A percentile compares a stretch with the other conserved stretches of the same genome.
Conservation (phyloP, 352 stramenopile species). For the Pythium rishiriense region DNA sequence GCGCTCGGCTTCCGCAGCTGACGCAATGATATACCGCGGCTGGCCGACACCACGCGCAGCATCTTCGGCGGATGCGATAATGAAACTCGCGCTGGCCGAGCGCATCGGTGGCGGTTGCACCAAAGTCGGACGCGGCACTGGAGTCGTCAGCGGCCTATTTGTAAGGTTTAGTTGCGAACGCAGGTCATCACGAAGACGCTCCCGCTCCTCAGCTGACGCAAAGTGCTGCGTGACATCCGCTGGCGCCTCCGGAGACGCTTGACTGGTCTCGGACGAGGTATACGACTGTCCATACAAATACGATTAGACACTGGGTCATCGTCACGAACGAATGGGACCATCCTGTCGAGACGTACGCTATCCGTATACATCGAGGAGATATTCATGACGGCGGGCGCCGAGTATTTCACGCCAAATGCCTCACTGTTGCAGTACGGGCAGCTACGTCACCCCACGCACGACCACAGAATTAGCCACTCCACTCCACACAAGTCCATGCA, state of each 20-base stretch:
- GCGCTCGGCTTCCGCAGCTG: slow-evolving; percentile 50
- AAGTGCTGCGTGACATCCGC: slow-evolving; percentile 24
- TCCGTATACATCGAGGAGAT: slow-evolving; percentile 43
- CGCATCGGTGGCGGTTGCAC: not conserved
- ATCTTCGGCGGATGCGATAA: slow-evolving; percentile 29
- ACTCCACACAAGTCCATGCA: too few species aligned
- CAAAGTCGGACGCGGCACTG: slow-evolving; percentile 23
- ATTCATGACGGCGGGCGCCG: slow-evolving; percentile 43
- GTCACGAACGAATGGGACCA: too few species aligned
- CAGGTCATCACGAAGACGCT: slow-evolving; percentile 73
- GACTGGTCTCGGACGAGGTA: slow-evolving; percentile 8
- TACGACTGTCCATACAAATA: slow-evolving; percentile 20
- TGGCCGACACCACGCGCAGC: slow-evolving; percentile 19
- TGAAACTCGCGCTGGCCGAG: slow-evolving; percentile 20
- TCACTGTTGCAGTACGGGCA: slow-evolving; percentile 85
- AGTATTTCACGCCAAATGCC: slow-evolving; percentile 56
- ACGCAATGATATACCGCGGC: slow-evolving; percentile 34
- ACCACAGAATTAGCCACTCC: not conserved
- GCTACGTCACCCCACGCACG: slow-evolving; percentile 10
- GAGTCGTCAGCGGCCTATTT: slow-evolving; percentile 46
- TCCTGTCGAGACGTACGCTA: slow-evolving; percentile 5
- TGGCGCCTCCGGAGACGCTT: slow-evolving; percentile 12
- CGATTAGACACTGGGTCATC: too few species aligned
- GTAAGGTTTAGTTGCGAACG: slow-evolving; percentile 69
- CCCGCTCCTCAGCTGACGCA: slow-evolving; percentile 71